Evolutionary conservation across 2,329 filamentous ascomycete genomes (phyloP).

Genomic region (Pseudocercospora vitis): DNA sequence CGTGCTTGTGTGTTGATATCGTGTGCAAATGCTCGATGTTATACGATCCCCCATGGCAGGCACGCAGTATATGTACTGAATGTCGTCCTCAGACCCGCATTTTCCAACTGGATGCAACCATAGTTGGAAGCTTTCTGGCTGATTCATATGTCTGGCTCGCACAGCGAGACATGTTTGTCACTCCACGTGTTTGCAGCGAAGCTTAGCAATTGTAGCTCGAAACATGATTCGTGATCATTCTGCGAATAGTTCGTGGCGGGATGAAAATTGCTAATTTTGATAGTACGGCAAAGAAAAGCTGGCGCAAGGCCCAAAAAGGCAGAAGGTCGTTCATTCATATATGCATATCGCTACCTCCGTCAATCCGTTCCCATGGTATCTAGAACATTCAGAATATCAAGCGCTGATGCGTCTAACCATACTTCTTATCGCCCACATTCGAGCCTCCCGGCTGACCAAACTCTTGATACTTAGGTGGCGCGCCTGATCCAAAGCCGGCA

Average conservation of each 20-base stretch:
- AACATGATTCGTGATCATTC: background rate
- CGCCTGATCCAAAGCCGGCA: slow-evolving; percentile 29
- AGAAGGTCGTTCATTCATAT: slow-evolving; percentile 2
- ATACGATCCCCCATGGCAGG: too few species aligned
- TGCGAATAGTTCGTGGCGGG: background rate
- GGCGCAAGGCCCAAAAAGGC: background rate
- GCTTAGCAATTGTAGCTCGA: too few species aligned
- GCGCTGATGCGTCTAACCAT: background rate
- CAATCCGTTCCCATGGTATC: background rate
- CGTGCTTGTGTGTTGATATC: too few species aligned
- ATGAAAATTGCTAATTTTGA: background rate
- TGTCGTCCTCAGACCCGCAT: too few species aligned
- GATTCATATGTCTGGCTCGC: too few species aligned
- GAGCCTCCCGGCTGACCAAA: slow-evolving; percentile 24
- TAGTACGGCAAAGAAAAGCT: background rate
- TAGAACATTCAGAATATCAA: background rate
- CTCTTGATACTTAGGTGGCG: slow-evolving; percentile 34
- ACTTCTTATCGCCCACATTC: slow-evolving; percentile 3
- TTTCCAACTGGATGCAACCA: too few species aligned
- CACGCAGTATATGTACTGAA: too few species aligned
- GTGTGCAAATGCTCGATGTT: too few species aligned
- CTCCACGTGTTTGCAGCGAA: too few species aligned
- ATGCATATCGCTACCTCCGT: slow-evolving; percentile 1
- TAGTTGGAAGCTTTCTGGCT: too few species aligned
- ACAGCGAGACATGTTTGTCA: too few species aligned